phyloP scores from a whole-genome alignment of 331 rosid species.

The Dryas integrifolia region DNA sequence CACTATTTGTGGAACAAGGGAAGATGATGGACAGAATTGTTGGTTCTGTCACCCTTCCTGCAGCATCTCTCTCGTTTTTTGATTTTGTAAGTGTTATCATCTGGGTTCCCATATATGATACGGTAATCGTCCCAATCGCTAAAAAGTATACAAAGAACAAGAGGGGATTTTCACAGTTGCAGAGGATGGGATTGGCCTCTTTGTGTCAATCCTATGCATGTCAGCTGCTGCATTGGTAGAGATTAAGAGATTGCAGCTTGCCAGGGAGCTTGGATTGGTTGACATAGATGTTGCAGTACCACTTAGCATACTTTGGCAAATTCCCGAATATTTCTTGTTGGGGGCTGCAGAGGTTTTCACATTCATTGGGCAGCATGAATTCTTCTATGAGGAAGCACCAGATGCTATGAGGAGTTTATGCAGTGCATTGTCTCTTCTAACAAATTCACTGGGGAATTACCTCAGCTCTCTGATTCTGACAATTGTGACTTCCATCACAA shows the following conservation, averaged over 20 bases:
- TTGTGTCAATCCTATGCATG: conserved; percentile 37
- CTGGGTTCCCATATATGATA: conserved; percentile 43
- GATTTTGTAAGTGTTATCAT: conserved; percentile 22
- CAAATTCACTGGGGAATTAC: conserved; percentile 36
- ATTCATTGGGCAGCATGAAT: conserved; percentile 40
- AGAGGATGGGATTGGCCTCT: conserved; percentile 46
- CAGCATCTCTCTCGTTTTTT: conserved; percentile 42
- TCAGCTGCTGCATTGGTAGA: conserved; percentile 40
- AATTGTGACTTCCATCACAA: conserved; percentile 13
- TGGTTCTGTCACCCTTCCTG: conserved; percentile 34
- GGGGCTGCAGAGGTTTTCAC: conserved; percentile 44
- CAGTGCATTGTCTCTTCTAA: conserved; percentile 37
- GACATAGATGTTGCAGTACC: conserved; percentile 29
- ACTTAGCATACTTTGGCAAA: conserved; percentile 36
- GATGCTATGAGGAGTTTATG: conserved; percentile 42
- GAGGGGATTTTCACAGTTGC: conserved; percentile 40
- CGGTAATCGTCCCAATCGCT: conserved; percentile 30
- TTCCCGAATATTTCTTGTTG: conserved; percentile 34
- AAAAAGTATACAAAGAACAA: conserved; percentile 30
- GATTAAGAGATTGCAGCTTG: conserved; percentile 25
- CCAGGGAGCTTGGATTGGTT: conserved; percentile 23
- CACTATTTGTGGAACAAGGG: conserved; percentile 46
- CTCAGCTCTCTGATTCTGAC: conserved; percentile 35
- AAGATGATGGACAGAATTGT: conserved; percentile 36
- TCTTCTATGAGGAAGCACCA: conserved; percentile 37